Evolutionary conservation across 495 filamentous ascomycete genomes (phyloP), one percentile per base, ranked within the genome.

Genomic region (Penicillium taxi): DNA sequence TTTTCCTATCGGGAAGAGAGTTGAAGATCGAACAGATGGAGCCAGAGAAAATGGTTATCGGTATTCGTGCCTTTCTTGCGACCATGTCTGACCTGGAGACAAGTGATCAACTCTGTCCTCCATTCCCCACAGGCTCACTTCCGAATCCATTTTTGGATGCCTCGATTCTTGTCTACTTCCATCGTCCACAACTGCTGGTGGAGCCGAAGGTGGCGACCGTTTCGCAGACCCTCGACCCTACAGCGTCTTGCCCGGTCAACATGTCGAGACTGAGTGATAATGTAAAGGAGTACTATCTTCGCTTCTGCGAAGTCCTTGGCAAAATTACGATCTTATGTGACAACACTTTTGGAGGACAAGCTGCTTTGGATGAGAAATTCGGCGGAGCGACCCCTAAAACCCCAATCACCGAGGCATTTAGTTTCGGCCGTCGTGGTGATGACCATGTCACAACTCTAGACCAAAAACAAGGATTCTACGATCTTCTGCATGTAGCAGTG

Each of bases 301-400:
- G 78, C 24, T 99, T 99, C 52, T 96, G 87, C 50, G 86, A 96
- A 50, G 89, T 96, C 5, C 66, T 99, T 6, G 89, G 90, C 17
- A 91, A 94, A 54, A 93, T 99, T 29, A 94, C 88, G 1, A 79
- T 95, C 20, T 77, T 96, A 8, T 96, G 91, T 58, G 90, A 96
- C 56, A 90, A 91, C 42, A 83, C 90, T 5, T 96, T 96, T 58
- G 93, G 93, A 34, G 91, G 91, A 4, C 91, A 99, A 58, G 91
- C 88, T 17, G 85, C 84, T 2, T 61, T 96, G 29, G 91, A 99
- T 45, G 93, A 99, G 58, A 94, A 94, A 56, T 93, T 96, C 55
- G 80, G 80, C 36, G 75, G 81, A 39, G 72, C 78, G 13, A 85
- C 84, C 0, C 88, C 90, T 0, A 95, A 94, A 55, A 96, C 93